phyloP scores from a whole-genome alignment of 257 asterid genomes.

The Henckelia pumila region DNA sequence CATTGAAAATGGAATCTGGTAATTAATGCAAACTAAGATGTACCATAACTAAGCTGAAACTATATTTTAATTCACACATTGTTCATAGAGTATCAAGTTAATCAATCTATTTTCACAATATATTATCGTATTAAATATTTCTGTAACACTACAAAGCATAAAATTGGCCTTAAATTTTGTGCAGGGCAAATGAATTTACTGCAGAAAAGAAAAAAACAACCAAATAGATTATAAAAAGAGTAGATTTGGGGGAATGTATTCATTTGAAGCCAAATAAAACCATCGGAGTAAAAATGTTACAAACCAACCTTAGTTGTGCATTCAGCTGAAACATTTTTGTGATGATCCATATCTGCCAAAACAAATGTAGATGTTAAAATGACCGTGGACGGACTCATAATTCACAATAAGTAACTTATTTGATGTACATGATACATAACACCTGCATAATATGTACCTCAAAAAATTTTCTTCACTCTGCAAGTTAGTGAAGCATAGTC shows the following conservation, averaged over 20 bases:
- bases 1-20: conserved; percentile 29
- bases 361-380: conserved; percentile 16
- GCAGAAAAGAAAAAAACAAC: neutral
- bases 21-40: conserved; percentile 22
- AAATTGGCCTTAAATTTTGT: neutral
- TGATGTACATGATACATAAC: conserved; percentile 1
- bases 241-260: neutral
- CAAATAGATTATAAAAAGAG: neutral
- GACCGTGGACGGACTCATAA: neutral
- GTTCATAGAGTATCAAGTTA: conserved; percentile 4
- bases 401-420: conserved; percentile 6
- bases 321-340: conserved; percentile 63
- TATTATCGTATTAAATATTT: conserved; percentile 4
- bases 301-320: conserved; percentile 56
- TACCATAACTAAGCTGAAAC: neutral
- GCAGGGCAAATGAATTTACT: neutral
- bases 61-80: conserved; percentile 17
- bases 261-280: neutral
- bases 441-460: conserved; percentile 39
- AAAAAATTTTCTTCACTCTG: conserved; percentile 59
- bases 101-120: conserved; percentile 5
- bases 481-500: conserved; percentile 31
- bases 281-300: conserved; percentile 7
- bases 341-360: conserved; percentile 64
- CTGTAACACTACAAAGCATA: neutral